Evolutionary conservation across 495 filamentous ascomycete species (phyloP), one percentile per base, ranked within the genome.

Genomic region (Platismatia glauca): DNA sequence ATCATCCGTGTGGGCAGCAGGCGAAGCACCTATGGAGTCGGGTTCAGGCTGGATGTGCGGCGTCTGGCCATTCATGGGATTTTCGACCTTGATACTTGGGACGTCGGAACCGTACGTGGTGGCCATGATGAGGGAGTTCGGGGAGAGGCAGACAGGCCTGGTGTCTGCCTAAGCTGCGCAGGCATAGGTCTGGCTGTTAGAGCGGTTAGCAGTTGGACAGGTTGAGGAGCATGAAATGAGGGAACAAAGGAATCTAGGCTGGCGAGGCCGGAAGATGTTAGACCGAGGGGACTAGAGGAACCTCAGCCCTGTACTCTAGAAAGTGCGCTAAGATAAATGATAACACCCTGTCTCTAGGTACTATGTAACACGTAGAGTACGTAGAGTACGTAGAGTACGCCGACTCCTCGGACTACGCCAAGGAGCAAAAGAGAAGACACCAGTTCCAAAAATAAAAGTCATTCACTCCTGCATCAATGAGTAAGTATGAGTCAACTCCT

Each of bases 31-130:
- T 58, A 77, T 76, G 59, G 74, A 78, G 48, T 90, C 89, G 7
- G 82, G 80, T 44, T 93, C 89, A 22, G 79, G 71, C 72, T 92
- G 92, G 76, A 91, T 81, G 27, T 66, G 50, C 31, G 71, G 24
- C 27, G 61, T 62, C 46, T 59, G 59, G n/a, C 31, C 35, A 48
- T 62, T 52, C 35, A 44, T 55, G 16, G 60, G 44, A 46, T 53
- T 33, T 53, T 68, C 67, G 7, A 60, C 57, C 55, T 68, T 68
- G 52, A 68, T 64, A 57, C 63, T 65, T 20, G 59, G 64, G 15
- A 58, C 43, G 4, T 66, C 55, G 27, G 38, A 43, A 20, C 59
- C 44, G 33, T 64, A 66, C 18, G 41, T 60, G 22, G 59, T 57
- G 12, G 63, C 46, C 66, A 68, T 68, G 16, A 16, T 55, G 27